Evolutionary conservation across 2,329 filamentous ascomycete genomes (phyloP).

Genomic region (Fusarium sp.): DNA sequence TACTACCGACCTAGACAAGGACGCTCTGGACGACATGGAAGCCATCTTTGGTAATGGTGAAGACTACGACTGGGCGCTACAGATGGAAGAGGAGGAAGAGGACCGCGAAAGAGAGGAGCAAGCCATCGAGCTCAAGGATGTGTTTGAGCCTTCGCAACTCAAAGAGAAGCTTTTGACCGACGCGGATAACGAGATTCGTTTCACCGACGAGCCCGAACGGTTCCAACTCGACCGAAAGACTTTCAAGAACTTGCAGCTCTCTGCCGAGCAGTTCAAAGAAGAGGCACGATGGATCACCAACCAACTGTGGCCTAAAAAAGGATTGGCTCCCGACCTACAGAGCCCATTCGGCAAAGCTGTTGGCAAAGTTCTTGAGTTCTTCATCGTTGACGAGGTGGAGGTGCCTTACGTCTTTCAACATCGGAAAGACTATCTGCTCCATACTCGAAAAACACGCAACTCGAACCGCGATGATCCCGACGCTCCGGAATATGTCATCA

Average conservation of each 20-base stretch:
- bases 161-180: conserved; percentile 96
- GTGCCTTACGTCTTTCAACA: conserved; percentile 99
- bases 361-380: conserved; percentile 93
- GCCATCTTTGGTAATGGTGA: conserved; percentile 96
- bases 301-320: conserved; percentile 90
- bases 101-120: conserved; percentile 85
- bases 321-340: conserved; percentile 79
- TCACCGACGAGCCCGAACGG: conserved; percentile 91
- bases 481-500: conserved; percentile 80
- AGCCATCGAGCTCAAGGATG: conserved; percentile 93
- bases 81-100: conserved; percentile 89
- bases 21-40: conserved; percentile 95
- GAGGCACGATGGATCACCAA: conserved; percentile 94
- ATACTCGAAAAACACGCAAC: conserved; percentile 80
- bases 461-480: conserved; percentile 77
- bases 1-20: conserved; percentile 89
- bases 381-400: conserved; percentile 94
- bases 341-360: conserved; percentile 90
- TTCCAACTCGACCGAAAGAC: conserved; percentile 93
- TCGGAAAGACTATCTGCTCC: conserved; percentile 96
- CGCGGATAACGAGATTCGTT: conserved; percentile 92
- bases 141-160: conserved; percentile 96
- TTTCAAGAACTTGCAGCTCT: conserved; percentile 86
- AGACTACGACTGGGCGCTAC: conserved; percentile 95
- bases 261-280: conserved; percentile 89